A percentile compares a stretch with the other conserved stretches of the same genome.
These are phyloP conservation scores for Phytophthora ramorum DNA, from an alignment of 352 stramenopile genomes.

Conservation along the genomic window DNA sequence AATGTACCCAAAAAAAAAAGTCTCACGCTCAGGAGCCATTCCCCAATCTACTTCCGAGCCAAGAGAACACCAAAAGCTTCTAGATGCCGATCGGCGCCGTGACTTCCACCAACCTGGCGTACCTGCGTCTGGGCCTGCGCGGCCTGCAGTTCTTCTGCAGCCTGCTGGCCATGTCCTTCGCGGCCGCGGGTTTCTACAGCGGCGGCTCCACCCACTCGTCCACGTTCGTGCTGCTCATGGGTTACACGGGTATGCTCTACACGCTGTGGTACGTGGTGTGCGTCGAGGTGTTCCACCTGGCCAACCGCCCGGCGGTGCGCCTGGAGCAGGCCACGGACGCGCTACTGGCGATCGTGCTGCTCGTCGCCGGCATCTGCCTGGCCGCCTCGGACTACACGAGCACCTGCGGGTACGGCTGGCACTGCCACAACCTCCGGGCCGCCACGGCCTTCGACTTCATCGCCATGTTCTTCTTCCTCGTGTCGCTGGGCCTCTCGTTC, in stretches of 20 bases:
- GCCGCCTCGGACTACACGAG: constrained; percentile 53
- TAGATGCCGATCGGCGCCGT: constrained; percentile 31
- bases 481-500: constrained; percentile 47
- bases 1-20: constrained; percentile 7
- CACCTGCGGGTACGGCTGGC: constrained; percentile 42
- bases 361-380: constrained; percentile 63
- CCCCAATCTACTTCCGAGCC: constrained; percentile 9
- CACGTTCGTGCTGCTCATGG: constrained; percentile 68
- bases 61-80: not conserved
- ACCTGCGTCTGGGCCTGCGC: constrained; percentile 45
- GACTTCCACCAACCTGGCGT: constrained; percentile 35
- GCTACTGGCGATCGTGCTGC: constrained; percentile 44
- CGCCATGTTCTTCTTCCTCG: constrained; percentile 55
- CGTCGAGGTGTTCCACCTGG: constrained; percentile 58
- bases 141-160: constrained; percentile 64
- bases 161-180: constrained; percentile 58
- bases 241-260: constrained; percentile 73
- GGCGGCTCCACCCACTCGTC: constrained; percentile 29
- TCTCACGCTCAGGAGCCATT: constrained; percentile 15
- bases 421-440: constrained; percentile 59
- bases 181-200: constrained; percentile 39
- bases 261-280: constrained; percentile 52
- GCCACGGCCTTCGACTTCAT: constrained; percentile 66
- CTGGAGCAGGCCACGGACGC: constrained; percentile 47
- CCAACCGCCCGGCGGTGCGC: constrained; percentile 28